Conservation (phyloP, 495 filamentous ascomycete species). For the Arthonia radiata region DNA sequence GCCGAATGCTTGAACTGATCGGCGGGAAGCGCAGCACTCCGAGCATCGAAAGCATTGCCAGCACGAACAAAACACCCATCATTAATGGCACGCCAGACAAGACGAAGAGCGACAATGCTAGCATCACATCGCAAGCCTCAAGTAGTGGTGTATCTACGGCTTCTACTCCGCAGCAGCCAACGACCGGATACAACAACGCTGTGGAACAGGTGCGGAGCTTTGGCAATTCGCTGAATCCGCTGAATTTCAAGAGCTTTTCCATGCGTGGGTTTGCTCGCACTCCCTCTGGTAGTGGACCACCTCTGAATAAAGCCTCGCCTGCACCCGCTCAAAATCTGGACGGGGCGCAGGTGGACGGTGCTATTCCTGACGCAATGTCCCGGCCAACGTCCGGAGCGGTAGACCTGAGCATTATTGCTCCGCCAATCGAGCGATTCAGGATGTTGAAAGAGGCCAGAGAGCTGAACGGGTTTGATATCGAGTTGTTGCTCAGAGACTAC, state of each 20-base stretch:
- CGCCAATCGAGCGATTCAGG: slow-evolving; percentile 59
- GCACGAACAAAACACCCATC: slow-evolving; percentile 7
- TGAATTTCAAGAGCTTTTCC: slow-evolving; percentile 42
- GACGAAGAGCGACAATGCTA: background rate
- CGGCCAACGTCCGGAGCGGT: slow-evolving; percentile 16
- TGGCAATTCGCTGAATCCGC: slow-evolving; percentile 59
- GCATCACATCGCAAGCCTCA: background rate
- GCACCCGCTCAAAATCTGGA: background rate
- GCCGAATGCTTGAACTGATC: slow-evolving; percentile 33
- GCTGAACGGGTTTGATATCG: slow-evolving; percentile 55
- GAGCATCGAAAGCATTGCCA: slow-evolving; percentile 52
- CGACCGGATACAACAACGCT: slow-evolving; percentile 26
- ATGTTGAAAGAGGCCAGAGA: slow-evolving; percentile 54
- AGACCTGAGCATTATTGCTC: slow-evolving; percentile 28
- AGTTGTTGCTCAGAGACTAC: slow-evolving; percentile 68
- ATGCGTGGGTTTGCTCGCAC: slow-evolving; percentile 53
- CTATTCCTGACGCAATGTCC: slow-evolving; percentile 5
- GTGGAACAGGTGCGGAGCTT: slow-evolving; percentile 68
- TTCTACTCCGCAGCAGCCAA: slow-evolving; percentile 10
- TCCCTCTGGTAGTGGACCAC: slow-evolving; percentile 14
- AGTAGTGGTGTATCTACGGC: slow-evolving; percentile 1
- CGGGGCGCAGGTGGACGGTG: slow-evolving; percentile 1
- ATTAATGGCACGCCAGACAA: slow-evolving; percentile 1
- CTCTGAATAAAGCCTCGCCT: slow-evolving; percentile 6
- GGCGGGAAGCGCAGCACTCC: slow-evolving; percentile 32